These are phyloP conservation scores for Pythium aristosporum DNA, from an alignment of 352 stramenopile genomes.

Conservation along the genomic window DNA sequence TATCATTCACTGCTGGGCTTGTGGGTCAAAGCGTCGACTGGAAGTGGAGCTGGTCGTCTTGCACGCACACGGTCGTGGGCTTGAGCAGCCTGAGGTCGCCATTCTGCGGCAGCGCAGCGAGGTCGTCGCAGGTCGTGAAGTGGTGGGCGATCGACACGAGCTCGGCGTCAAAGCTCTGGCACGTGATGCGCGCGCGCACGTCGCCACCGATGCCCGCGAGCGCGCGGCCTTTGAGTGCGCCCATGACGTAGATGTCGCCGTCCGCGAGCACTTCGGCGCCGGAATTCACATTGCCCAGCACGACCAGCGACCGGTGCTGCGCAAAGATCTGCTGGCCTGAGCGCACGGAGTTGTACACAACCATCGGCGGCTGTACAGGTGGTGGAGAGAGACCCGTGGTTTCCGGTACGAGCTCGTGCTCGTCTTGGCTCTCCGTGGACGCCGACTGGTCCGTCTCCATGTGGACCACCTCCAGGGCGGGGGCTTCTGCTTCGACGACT, in stretches of 20 bases:
- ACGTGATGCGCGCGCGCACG: slow-evolving; percentile 59
- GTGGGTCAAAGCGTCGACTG: slow-evolving; percentile 33
- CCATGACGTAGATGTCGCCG: slow-evolving; percentile 82
- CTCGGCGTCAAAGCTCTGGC: slow-evolving; percentile 86
- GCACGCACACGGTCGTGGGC: slow-evolving; percentile 55
- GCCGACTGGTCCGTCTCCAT: neutral
- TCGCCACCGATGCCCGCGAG: slow-evolving; percentile 85
- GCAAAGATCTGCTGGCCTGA: slow-evolving; percentile 89
- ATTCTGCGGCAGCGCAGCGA: slow-evolving; percentile 37
- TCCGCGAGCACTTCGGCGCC: slow-evolving; percentile 87
- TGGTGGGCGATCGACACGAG: slow-evolving; percentile 89
- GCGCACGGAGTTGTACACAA: slow-evolving; percentile 72
- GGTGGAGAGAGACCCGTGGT: neutral
- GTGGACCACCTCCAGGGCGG: neutral
- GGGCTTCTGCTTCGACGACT: neutral
- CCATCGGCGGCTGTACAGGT: slow-evolving; percentile 38
- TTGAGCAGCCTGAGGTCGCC: slow-evolving; percentile 45
- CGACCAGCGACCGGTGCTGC: slow-evolving; percentile 75
- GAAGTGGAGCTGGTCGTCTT: slow-evolving; percentile 63
- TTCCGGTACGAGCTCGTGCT: neutral
- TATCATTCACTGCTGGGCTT: slow-evolving; percentile 5
- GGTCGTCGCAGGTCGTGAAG: slow-evolving; percentile 88
- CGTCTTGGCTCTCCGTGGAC: neutral
- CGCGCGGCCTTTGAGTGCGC: slow-evolving; percentile 78
- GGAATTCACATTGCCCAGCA: slow-evolving; percentile 86